phyloP scores from a whole-genome alignment of 2,329 filamentous ascomycete species.

The Trichothecium roseum region DNA sequence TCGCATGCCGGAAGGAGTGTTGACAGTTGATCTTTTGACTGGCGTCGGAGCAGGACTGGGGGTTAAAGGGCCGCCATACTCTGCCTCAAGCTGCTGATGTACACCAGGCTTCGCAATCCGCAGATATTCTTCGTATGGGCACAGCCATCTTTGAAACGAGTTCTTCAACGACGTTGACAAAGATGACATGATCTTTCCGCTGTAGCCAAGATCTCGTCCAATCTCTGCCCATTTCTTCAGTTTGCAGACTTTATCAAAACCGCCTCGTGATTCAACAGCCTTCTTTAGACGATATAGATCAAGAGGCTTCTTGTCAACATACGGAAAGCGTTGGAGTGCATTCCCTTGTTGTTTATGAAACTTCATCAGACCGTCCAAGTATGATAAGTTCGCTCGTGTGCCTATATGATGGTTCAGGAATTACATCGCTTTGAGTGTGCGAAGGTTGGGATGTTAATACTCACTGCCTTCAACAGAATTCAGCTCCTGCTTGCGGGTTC shows the following conservation, averaged over 20 bases:
- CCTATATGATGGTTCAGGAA: conserved; percentile 38
- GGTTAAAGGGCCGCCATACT: conserved; percentile 86
- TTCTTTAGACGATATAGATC: conserved; percentile 96
- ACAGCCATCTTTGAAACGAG: conserved; percentile 93
- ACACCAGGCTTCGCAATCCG: conserved; percentile 85
- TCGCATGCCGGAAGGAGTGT: conserved; percentile 47
- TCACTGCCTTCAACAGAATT: conserved; percentile 97
- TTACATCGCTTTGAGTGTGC: background rate
- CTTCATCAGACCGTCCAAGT: conserved; percentile 87
- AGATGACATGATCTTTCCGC: conserved; percentile 99
- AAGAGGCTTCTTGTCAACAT: conserved; percentile 93
- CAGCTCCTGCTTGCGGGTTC: conserved; percentile 88
- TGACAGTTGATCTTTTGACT: conserved; percentile 52
- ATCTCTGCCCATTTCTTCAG: conserved; percentile 99
- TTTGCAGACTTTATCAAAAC: conserved; percentile 95
- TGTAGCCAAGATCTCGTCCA: conserved; percentile 90
- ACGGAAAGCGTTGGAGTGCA: conserved; percentile 86
- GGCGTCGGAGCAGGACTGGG: conserved; percentile 62
- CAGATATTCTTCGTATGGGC: conserved; percentile 93
- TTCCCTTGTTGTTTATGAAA: conserved; percentile 96
- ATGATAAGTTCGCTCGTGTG: conserved; percentile 89
- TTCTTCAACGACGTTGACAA: conserved; percentile 96
- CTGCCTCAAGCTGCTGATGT: conserved; percentile 88
- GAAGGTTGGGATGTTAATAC: conserved; percentile 19
- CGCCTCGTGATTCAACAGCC: conserved; percentile 85